Conservation (phyloP, 139 green algal species). For the Coccomyxa sp. region DNA sequence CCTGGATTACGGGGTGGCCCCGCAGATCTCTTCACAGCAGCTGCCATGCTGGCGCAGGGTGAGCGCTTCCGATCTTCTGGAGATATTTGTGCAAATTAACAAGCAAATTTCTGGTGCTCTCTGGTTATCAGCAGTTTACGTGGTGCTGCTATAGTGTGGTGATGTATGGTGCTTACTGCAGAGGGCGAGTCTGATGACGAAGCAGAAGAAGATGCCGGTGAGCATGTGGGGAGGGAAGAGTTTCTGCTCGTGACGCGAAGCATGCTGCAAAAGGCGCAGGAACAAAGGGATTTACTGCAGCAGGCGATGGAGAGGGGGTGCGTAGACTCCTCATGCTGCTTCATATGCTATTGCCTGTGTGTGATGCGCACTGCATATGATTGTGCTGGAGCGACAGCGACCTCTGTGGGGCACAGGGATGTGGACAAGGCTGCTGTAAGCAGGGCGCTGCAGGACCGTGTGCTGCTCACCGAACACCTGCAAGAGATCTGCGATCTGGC, state of each 20-base stretch:
- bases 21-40: too few relatives aligned
- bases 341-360: neutral
- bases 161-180: too few relatives aligned
- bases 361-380: neutral
- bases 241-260: too few relatives aligned
- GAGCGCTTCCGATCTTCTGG: too few relatives aligned
- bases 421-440: neutral
- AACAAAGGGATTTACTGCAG: neutral
- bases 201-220: neutral
- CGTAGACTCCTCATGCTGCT: neutral
- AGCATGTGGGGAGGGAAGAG: too few relatives aligned
- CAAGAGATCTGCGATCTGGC: too few relatives aligned
- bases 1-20: too few relatives aligned
- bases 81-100: too few relatives aligned
- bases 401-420: neutral
- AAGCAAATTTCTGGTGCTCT: too few relatives aligned
- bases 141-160: too few relatives aligned
- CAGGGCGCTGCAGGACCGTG: neutral
- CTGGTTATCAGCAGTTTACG: too few relatives aligned
- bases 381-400: neutral
- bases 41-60: too few relatives aligned
- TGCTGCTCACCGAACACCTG: neutral
- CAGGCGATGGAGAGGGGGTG: neutral
- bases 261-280: neutral
- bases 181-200: neutral